Base-by-base conservation (phyloP, 306 rosid species). In the Corylus avellana region DNA sequence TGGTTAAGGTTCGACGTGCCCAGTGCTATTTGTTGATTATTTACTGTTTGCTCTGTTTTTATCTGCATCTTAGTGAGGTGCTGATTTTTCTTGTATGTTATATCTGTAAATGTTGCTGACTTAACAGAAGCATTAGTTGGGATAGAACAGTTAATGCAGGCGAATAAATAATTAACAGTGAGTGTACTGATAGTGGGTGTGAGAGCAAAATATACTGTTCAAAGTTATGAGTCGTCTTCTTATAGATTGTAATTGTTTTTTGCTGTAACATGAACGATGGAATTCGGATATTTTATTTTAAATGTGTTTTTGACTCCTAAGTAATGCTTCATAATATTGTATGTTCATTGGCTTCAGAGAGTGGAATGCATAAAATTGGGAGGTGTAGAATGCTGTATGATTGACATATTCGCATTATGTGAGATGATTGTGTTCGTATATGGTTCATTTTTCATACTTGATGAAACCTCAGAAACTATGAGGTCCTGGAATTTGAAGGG, bases 31-130 rank as follows among this genome's bases (percentile, higher is more conserved):
- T 42, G 49, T 37, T 82, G 75, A 57, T 37, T 59, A 32, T 29
- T 49, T 44, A 58, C 18, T 63, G 47, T 29, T 49, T 48, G 75
- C 72, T 47, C 27, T 29, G 73, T 74, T 68, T 27, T 63, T 76
- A 50, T 63, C 20, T 47, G 62, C 58, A 56, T 56, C 55, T 22
- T 72, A 66, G 49, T 56, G 50, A 48, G 58, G 71, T 75, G 77
- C 78, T 14, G 12, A 29, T 50, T 69, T 83, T 47, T 62, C 25
- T 13, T 64, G 72, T 68, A 68, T 10, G n/a, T 73, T 56, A 44
- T 7, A 59, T 35, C 51, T 80, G 83, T 80, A 74, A 80, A 80
- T 56, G 61, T 8, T 67, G 50, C 18, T 68, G 25, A 68, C 32
- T 42, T 39, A 44, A 42, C 49, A 18, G 25, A 42, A 68, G 72